Evolutionary conservation across 768 basidiomycete genomes (phyloP), one percentile per base, ranked within the genome.

Genomic region (Glaciozyma martinii): DNA sequence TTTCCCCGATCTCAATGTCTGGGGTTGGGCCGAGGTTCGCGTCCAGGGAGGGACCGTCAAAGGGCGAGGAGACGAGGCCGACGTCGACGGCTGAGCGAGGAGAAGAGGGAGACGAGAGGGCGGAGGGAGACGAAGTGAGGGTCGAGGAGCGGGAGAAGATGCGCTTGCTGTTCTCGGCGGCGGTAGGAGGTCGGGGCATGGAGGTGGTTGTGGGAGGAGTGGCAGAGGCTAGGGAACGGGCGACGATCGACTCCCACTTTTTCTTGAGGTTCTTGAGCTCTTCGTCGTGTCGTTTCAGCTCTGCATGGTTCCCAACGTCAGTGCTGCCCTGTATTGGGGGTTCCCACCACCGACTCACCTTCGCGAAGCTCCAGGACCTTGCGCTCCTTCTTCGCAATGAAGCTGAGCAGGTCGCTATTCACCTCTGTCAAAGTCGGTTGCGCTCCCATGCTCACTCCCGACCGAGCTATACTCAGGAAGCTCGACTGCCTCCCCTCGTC

Each of bases 361-460:
- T 74, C 73, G 18, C 73, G 57, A 44, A 74, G 42, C 46, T 74
- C 73, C 27, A 74, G 37, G 32, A 71, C 72, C 50, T 68, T 71
- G 25, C 73, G 57, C 63, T 74, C 73, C 66, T 74, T 74, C 65
- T 71, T 72, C 27, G 73, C 73, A 29, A 74, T 72, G 55, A 74
- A 70, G 44, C 65, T 69, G 4, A 74, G 55, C 23, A 74, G 37
- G 47, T 74, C 73, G 3, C 66, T 61, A 23, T 72, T 59, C 47
- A 60, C 59, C 66, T 72, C 71, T 12, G 63, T 59, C 23, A 71
- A 55, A 7, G 67, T 71, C 21, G 66, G 21, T 52, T 64, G 63
- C 5, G 57, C 37, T 4, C 27, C 42, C 6, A 13, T 30, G 6
- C 40, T 23, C 8, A 33, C 50, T 46, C 44, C 43, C 8, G 21